Base-by-base conservation (phyloP, 192 early-diverging fungal genomes). In the Rhizophagus prolifer region DNA sequence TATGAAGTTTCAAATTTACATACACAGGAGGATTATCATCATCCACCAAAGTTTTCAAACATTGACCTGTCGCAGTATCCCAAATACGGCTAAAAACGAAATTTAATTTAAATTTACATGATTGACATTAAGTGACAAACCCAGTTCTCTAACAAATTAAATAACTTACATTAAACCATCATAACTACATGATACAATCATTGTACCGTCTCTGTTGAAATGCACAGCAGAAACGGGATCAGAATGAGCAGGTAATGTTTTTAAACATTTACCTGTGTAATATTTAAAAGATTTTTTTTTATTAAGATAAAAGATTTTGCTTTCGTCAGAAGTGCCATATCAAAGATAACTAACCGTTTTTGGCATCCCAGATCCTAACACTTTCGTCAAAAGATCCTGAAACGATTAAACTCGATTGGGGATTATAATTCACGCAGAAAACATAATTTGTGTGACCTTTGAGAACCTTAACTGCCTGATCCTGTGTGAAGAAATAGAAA, bases 341-440 rank as follows among this genome's bases (percentile, higher is more conserved):
- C 9, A 28, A 44, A 50, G 2, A 38, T 46, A 68, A 67, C 31
- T 21, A 81, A 89, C 95, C 95, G 64, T 89, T 92, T 75, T 89
- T 90, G 28, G 92, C 96, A 83, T 99, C 97, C 97, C 98, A 99
- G 44, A 98, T 95, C 31, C 94, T 88, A 67, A 99, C 94, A 19
- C 90, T 96, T 81, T 98, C 96, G 80, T 99, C 98, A 85, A 98
- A 98, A 21, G 95, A 97, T 71, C 98, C 98, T 3, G 95, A 97
- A 0, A 95, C 98, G 76, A 99, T 93, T 72, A 98, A 81, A 72
- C 94, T 97, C 14, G 93, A 93, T 67, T 92, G 91, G 1, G 98
- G 96, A 79, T 96, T 98, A 79, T 94, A 99, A 84, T 96, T 95
- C 23, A 98, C 96, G 79, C 95, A 97, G 81, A 97, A 99, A 26